Conservation (phyloP, 108 stramenopile species). For the Fistulifera pelliculosa region DNA sequence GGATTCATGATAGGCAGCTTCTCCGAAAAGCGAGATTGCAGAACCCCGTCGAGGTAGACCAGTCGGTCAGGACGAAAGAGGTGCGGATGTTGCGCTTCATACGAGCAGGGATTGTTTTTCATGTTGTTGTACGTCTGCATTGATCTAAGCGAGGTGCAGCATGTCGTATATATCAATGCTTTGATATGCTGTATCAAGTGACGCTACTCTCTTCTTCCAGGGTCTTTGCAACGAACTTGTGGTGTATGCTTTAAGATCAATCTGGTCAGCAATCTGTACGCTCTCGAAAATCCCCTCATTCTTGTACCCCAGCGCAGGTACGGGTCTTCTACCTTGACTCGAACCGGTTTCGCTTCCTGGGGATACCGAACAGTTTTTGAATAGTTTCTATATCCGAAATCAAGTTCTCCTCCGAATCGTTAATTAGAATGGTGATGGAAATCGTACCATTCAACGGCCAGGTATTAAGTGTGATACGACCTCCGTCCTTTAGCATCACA, state of each 20-base stretch:
- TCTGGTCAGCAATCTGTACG: neutral
- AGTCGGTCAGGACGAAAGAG: slow-evolving; percentile 43
- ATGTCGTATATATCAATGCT: slow-evolving; percentile 41
- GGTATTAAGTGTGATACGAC: neutral
- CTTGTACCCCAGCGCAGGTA: too few relatives aligned
- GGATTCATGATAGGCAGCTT: slow-evolving; percentile 81
- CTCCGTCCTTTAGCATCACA: neutral
- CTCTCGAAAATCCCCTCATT: neutral
- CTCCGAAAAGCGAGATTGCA: slow-evolving; percentile 44
- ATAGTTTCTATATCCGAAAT: neutral
- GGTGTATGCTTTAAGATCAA: neutral
- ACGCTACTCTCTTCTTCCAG: slow-evolving; percentile 2
- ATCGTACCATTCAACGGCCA: neutral
- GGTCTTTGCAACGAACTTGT: neutral
- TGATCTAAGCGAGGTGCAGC: neutral
- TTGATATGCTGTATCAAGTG: slow-evolving; percentile 30
- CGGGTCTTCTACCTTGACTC: too few relatives aligned
- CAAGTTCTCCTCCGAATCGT: neutral
- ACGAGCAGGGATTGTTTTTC: slow-evolving; percentile 5
- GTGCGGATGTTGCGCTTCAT: slow-evolving; percentile 28
- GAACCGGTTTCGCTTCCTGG: neutral
- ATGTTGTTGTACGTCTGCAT: neutral
- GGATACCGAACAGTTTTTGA: neutral
- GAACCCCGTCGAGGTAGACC: slow-evolving; percentile 56
- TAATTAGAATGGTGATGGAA: neutral